Evolutionary conservation across 31 red algal genomes (phyloP), one percentile per base, ranked within the genome.

Genomic region (Odonthalia washingtoniensis): DNA sequence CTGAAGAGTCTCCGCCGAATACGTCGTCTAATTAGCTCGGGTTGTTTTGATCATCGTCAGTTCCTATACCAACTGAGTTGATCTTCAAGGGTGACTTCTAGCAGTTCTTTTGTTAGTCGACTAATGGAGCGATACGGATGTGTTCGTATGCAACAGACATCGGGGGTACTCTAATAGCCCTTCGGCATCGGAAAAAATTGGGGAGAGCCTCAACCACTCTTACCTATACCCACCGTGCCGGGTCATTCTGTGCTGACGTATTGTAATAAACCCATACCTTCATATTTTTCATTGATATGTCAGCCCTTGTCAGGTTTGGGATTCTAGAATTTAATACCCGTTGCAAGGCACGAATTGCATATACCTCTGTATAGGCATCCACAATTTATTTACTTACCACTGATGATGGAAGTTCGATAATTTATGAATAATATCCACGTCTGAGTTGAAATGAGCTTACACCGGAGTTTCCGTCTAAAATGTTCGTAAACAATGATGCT

Each of bases 391-490:
- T 3, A 9, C 16, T 42, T 16, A 57, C 70, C 40, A 43, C 38
- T 32, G 3, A 38, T 12, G 40, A 40, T 14, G 75, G 44, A 46
- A 31, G n/a, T 26, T 46, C 46, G n/a, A 61, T 27, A 24, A 79
- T 12, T 57, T 30, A 79, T 21, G 42, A 28, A 3, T 42, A 79
- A 26, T 79, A 79, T 53, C 75, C 75, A n/a, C 75, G 3, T 9
- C 45, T 46, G 18, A 79, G 75, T 79, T 79, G 46, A 34, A 79
- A 79, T 3, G 75, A 53, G 40, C 46, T 79, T 30, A 79, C 45
- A 53, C 26, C 43, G 2, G 42, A 79, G 28, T 27, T 42, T 3
- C 75, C 75, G 36, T 79, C 45, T 16, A 79, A 79, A 9, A 79
- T n/a, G 4, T 79, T 79, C 2, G 4, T 28, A 14, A 61, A n/a